Conservation (phyloP, 2,329 filamentous ascomycete genomes). For the Nothomitra cinnamomea region DNA sequence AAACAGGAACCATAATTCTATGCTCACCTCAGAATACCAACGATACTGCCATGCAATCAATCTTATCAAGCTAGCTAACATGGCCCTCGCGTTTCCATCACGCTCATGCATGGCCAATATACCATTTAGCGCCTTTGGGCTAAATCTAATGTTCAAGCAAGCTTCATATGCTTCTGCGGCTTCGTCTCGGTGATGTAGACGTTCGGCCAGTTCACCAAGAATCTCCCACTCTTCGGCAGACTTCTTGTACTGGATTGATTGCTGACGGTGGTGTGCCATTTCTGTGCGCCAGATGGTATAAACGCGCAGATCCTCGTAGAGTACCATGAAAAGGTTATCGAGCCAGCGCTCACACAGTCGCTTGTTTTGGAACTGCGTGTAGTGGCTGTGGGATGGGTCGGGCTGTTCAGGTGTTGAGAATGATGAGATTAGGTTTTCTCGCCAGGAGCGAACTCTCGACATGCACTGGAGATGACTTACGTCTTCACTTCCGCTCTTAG, state of each 20-base stretch:
- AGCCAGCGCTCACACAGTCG: slow-evolving; percentile 94
- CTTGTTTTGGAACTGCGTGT: slow-evolving; percentile 92
- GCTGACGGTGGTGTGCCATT: slow-evolving; percentile 85
- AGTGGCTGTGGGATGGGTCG: slow-evolving; percentile 49
- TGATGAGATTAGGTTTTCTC: background rate
- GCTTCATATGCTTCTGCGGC: slow-evolving; percentile 84
- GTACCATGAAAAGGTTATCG: slow-evolving; percentile 96
- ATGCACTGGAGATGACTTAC: slow-evolving; percentile 26
- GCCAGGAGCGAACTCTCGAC: background rate
- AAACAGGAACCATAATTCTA: background rate
- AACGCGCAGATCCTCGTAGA: slow-evolving; percentile 93
- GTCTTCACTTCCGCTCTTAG: slow-evolving; percentile 58
- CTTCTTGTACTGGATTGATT: slow-evolving; percentile 92
- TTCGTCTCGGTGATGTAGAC: slow-evolving; percentile 82
- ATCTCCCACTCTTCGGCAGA: slow-evolving; percentile 98
- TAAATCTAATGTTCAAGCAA: slow-evolving; percentile 77
- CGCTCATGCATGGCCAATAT: slow-evolving; percentile 66
- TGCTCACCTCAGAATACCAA: slow-evolving; percentile 81
- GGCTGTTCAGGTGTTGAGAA: slow-evolving; percentile 28
- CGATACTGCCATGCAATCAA: slow-evolving; percentile 96
- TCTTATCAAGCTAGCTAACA: slow-evolving; percentile 70
- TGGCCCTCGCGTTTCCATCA: slow-evolving; percentile 61
- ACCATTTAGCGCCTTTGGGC: slow-evolving; percentile 77
- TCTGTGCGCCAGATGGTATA: slow-evolving; percentile 99
- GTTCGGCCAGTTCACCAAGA: slow-evolving; percentile 77